Base-by-base conservation (phyloP, 805 yeast species). In the Candida loeiensis region DNA sequence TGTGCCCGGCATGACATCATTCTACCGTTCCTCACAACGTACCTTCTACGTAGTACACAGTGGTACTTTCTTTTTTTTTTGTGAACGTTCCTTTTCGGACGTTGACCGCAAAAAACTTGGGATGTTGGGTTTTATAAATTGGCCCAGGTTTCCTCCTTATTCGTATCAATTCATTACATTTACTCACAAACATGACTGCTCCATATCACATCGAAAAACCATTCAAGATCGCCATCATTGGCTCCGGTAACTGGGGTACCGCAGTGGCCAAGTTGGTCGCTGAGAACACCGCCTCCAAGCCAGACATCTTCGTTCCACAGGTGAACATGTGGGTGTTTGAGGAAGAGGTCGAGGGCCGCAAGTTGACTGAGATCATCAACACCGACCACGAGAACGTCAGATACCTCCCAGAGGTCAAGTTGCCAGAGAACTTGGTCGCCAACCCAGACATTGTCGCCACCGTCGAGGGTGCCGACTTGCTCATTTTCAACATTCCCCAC, bases 181-280 rank as follows among this genome's bases (percentile, higher is more conserved):
- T 19, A 26, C 6, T 15, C 13, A 30, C 41, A 48, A n/a, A 19
- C 48, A 50, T 53, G 50, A 51, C 59, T 29, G 46, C 55, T 28
- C 64, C 70, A 39, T 63, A 61, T 45, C 53, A 51, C 30, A 54
- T 67, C 40, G 59, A 48, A 25, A 53, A 46, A 22, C 71, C 71
- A 15, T 67, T 69, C 53, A 63, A 55, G 47, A 56, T 69, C 34
- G 56, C 61, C 45, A 54, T 56, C 26, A 81, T 93, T 49, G 99
- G 99, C 30, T 89, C 97, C 21, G 99, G 98, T 60, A 91, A 91
- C 68, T 91, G 99, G 87, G 99, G 99, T 49, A 88, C 96, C 27
- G 91, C 98, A 14, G 89, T 93, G 40, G 97, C 98, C 47, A 91
- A 93, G 63, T 88, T 91, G 33, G 82, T 89, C 19, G 89, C 97